These are phyloP conservation scores for Nakaseomyces bracarensis DNA, from an alignment of 1,139 yeast species.

Conservation along the genomic window DNA sequence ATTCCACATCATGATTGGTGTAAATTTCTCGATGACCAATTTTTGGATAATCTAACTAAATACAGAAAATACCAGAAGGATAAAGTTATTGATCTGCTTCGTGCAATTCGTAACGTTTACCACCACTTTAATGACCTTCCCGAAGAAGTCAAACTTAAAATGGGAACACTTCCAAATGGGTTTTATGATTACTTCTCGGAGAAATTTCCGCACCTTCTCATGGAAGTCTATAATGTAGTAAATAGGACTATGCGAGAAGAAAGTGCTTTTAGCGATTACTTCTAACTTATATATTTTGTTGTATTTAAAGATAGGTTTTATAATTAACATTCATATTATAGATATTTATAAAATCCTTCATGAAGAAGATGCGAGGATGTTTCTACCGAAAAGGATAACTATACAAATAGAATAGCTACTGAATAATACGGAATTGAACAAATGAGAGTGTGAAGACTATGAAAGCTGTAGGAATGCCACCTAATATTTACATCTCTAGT, in stretches of 20 bases:
- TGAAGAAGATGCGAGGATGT: slow-evolving; percentile 2
- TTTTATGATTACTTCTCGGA: slow-evolving; percentile 67
- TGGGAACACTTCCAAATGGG: slow-evolving; percentile 80
- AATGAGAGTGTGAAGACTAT: background rate
- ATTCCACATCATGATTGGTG: slow-evolving; percentile 75
- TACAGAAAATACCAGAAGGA: slow-evolving; percentile 80
- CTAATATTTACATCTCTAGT: background rate
- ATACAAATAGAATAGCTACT: background rate
- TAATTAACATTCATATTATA: slow-evolving; percentile 1
- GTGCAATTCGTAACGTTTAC: slow-evolving; percentile 86
- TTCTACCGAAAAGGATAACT: background rate
- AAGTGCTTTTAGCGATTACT: slow-evolving; percentile 50
- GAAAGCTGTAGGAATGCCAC: no score
- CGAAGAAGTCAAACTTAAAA: slow-evolving; percentile 44
- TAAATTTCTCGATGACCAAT: slow-evolving; percentile 53
- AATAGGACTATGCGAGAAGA: slow-evolving; percentile 51
- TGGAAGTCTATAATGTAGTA: slow-evolving; percentile 66
- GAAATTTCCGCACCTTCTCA: slow-evolving; percentile 69
- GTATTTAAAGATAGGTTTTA: background rate
- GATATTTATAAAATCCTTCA: slow-evolving; percentile 5
- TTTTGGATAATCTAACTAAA: slow-evolving; percentile 78
- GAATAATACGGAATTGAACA: background rate
- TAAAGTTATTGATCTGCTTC: slow-evolving; percentile 70
- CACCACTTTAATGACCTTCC: slow-evolving; percentile 93
- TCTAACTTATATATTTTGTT: slow-evolving; percentile 19